A percentile compares a stretch with the other conserved stretches of the same genome.
phyloP scores from a whole-genome alignment of 768 basidiomycete species.

The Rickenella mellea region DNA sequence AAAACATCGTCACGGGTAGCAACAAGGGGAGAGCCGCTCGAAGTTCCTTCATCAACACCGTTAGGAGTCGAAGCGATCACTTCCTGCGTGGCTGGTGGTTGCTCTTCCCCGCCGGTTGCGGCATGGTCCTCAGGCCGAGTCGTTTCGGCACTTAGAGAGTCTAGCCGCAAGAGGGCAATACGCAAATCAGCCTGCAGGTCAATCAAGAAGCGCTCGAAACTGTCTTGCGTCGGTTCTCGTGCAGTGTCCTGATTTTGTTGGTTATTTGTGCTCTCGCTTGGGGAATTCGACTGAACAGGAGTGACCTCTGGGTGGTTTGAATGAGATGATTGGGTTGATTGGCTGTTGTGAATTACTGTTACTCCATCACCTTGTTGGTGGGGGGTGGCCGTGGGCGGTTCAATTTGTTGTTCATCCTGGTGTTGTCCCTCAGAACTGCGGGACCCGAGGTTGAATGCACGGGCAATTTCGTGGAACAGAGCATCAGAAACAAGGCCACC shows the following conservation, averaged over 20 bases:
- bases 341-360: slow-evolving; percentile 1
- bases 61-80: too few relatives aligned
- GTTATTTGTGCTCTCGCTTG: background rate
- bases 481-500: too few relatives aligned
- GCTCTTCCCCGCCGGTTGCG: too few relatives aligned
- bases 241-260: slow-evolving; percentile 6
- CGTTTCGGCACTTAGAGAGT: too few relatives aligned
- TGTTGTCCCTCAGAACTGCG: too few relatives aligned
- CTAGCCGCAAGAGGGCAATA: slow-evolving; percentile 39
- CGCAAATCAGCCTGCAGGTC: slow-evolving; percentile 71
- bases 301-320: slow-evolving; percentile 1
- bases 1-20: too few relatives aligned
- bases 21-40: too few relatives aligned
- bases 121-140: too few relatives aligned
- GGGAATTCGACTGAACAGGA: slow-evolving; percentile 1
- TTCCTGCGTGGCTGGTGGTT: too few relatives aligned
- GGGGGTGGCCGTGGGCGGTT: slow-evolving; percentile 6
- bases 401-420: slow-evolving; percentile 1
- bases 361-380: background rate
- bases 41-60: too few relatives aligned
- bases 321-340: slow-evolving; percentile 4
- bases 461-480: background rate
- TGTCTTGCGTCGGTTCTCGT: slow-evolving; percentile 37
- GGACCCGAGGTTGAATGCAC: background rate
- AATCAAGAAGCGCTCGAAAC: slow-evolving; percentile 74